Conservation (phyloP, 2,329 filamentous ascomycete species). For the Epichloe coenophiala region DNA sequence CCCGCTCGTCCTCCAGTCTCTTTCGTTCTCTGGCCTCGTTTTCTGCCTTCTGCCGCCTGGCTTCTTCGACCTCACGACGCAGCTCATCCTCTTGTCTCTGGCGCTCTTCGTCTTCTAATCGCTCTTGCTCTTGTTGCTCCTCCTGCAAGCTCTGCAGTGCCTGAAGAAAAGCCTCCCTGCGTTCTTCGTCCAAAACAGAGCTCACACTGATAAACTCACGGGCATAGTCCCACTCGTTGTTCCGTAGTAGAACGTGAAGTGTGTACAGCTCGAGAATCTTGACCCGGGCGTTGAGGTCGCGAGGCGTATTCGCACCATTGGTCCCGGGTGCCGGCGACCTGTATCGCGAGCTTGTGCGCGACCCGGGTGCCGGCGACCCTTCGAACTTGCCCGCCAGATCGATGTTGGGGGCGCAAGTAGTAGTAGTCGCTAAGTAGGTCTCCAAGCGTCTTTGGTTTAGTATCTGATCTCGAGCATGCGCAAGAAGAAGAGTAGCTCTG, state of each 20-base stretch:
- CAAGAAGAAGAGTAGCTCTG: slow-evolving; percentile 78
- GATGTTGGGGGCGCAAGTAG: slow-evolving; percentile 53
- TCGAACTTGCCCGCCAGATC: slow-evolving; percentile 55
- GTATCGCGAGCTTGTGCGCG: slow-evolving; percentile 23
- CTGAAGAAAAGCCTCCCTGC: slow-evolving; percentile 75
- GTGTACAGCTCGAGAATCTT: slow-evolving; percentile 94
- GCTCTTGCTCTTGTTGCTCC: slow-evolving; percentile 62
- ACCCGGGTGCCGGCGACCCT: slow-evolving; percentile 24
- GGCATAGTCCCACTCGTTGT: slow-evolving; percentile 93
- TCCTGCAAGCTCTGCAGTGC: slow-evolving; percentile 75
- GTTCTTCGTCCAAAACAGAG: slow-evolving; percentile 82
- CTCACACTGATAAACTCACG: slow-evolving; percentile 79
- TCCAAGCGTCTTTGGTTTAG: slow-evolving; percentile 82
- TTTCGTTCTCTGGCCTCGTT: slow-evolving; percentile 43
- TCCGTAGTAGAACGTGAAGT: slow-evolving; percentile 83
- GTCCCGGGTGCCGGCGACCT: slow-evolving; percentile 33
- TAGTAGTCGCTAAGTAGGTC: slow-evolving; percentile 66
- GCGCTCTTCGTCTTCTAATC: slow-evolving; percentile 46
- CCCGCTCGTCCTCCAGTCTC: slow-evolving; percentile 40
- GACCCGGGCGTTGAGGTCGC: slow-evolving; percentile 70
- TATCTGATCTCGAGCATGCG: slow-evolving; percentile 73
- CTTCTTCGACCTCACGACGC: slow-evolving; percentile 42
- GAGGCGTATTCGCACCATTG: slow-evolving; percentile 66
- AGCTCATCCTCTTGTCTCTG: slow-evolving; percentile 43
- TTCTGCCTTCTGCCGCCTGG: slow-evolving; percentile 39